A percentile compares a stretch with the other conserved stretches of the same genome.
These are phyloP conservation scores for Melanopsichium pennsylvanicum DNA, from an alignment of 1,284 basidiomycete genomes.

Conservation along the genomic window DNA sequence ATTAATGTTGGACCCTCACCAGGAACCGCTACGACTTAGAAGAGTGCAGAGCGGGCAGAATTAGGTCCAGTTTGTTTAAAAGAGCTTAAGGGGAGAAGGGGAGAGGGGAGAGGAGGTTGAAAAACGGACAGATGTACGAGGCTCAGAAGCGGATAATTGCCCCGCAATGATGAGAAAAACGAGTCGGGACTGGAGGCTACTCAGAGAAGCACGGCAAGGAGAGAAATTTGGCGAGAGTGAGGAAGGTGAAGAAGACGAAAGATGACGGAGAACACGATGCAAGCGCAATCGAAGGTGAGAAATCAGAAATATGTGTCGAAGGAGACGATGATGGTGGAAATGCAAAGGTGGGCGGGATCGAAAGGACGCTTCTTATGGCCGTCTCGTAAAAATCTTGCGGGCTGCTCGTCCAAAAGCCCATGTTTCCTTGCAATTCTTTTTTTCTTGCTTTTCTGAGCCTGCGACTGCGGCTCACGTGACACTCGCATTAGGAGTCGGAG, in stretches of 20 bases:
- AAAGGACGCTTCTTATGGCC: background rate
- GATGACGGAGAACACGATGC: background rate
- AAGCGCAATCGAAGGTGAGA: background rate
- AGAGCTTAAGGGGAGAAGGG: background rate
- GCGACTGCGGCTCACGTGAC: constrained; percentile 26
- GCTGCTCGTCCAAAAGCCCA: no score
- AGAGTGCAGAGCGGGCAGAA: constrained; percentile 49
- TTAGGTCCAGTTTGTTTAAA: constrained; percentile 26
- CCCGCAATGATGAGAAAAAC: no score
- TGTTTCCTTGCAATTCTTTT: background rate
- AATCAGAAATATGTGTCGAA: no score
- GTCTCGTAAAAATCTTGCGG: background rate
- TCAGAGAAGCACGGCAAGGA: background rate
- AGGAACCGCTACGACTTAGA: constrained; percentile 52
- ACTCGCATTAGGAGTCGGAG: no score
- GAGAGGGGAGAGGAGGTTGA: background rate
- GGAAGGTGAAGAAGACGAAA: background rate
- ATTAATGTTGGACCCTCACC: constrained; percentile 49
- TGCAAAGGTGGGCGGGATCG: no score
- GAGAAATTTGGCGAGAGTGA: no score
- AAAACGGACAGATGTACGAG: background rate
- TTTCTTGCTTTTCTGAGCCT: constrained; percentile 5
- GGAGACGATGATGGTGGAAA: background rate
- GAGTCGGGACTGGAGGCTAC: no score
- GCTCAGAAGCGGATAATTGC: no score